These are phyloP conservation scores for Irpex sp. DNA, from an alignment of 1,284 basidiomycete genomes.

Conservation along the genomic window DNA sequence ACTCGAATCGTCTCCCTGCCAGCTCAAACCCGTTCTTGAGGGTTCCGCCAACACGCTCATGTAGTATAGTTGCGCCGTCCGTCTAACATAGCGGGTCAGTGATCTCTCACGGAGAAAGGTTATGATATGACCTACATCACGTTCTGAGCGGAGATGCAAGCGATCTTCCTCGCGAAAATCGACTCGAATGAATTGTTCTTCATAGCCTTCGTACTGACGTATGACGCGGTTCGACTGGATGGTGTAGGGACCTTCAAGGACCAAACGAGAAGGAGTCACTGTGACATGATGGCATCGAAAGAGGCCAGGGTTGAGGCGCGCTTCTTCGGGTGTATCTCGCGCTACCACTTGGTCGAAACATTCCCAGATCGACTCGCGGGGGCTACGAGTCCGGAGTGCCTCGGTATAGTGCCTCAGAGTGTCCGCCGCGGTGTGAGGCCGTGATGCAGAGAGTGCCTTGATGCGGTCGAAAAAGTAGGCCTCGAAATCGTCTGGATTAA, in stretches of 20 bases:
- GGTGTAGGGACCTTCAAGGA: conserved; percentile 69
- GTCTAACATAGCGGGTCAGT: conserved; percentile 25
- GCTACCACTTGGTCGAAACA: conserved; percentile 44
- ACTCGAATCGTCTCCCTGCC: conserved; percentile 67
- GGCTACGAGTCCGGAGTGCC: conserved; percentile 36
- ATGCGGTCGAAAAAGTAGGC: conserved; percentile 41
- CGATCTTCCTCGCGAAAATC: conserved; percentile 78
- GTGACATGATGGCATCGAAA: conserved; percentile 63
- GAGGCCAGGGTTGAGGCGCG: conserved; percentile 26
- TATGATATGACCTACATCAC: conserved; percentile 26
- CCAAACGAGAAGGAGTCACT: conserved; percentile 67
- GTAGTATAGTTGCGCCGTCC: conserved; percentile 53
- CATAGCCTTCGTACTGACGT: conserved; percentile 52
- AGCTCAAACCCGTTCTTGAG: conserved; percentile 64
- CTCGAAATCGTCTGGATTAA: conserved; percentile 53
- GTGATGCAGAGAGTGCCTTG: conserved; percentile 33
- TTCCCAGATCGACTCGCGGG: conserved; percentile 39
- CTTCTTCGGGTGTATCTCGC: neutral
- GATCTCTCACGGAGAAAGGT: neutral
- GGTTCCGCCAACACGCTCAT: conserved; percentile 58
- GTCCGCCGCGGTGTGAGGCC: conserved; percentile 34
- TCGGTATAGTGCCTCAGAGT: conserved; percentile 51
- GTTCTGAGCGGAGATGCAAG: conserved; percentile 58
- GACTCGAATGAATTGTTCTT: conserved; percentile 70
- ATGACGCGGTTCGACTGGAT: conserved; percentile 67